Percentiles rank a stretch among this genome's conserved stretches.
Conservation (phyloP, 2,329 filamentous ascomycete species). For the Setomelanomma holmii region DNA sequence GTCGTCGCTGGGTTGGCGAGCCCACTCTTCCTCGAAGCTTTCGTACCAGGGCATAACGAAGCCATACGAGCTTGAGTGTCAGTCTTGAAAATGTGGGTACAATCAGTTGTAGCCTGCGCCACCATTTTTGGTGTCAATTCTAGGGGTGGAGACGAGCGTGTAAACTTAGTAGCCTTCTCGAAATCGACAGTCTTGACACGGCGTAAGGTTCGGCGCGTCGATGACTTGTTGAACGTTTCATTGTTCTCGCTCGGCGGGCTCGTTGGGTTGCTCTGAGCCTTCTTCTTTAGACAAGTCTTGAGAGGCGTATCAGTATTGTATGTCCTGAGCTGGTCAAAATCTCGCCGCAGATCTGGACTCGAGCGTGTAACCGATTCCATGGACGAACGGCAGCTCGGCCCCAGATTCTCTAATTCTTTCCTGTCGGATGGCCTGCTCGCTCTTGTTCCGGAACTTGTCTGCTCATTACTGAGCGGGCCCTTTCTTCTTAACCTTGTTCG, state of each 20-base stretch:
- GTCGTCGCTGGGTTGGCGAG: conserved; percentile 39
- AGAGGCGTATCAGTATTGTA: conserved; percentile 12
- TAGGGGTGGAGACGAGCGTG: conserved; percentile 6
- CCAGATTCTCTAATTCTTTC: no score
- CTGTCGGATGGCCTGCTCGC: no score
- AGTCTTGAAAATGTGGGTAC: not conserved
- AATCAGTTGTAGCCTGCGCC: not conserved
- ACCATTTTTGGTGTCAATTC: conserved; percentile 4
- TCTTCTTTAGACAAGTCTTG: conserved; percentile 38
- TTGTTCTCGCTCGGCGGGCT: conserved; percentile 18
- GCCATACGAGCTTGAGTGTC: not conserved
- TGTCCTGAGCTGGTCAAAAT: not conserved
- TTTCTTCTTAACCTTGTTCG: no score
- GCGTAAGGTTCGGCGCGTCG: conserved; percentile 16
- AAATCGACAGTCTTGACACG: conserved; percentile 43
- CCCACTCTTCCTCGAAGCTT: conserved; percentile 23
- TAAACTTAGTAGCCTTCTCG: conserved; percentile 15
- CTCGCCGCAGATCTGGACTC: not conserved
- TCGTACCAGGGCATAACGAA: conserved; percentile 15
- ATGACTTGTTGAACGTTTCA: not conserved
- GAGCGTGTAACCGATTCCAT: not conserved
- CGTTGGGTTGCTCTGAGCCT: conserved; percentile 28
- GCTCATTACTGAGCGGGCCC: no score
- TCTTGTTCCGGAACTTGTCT: no score
- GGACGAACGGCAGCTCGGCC: no score